Base-by-base conservation (phyloP, 495 filamentous ascomycete genomes). In the Penicilliopsis zonata region DNA sequence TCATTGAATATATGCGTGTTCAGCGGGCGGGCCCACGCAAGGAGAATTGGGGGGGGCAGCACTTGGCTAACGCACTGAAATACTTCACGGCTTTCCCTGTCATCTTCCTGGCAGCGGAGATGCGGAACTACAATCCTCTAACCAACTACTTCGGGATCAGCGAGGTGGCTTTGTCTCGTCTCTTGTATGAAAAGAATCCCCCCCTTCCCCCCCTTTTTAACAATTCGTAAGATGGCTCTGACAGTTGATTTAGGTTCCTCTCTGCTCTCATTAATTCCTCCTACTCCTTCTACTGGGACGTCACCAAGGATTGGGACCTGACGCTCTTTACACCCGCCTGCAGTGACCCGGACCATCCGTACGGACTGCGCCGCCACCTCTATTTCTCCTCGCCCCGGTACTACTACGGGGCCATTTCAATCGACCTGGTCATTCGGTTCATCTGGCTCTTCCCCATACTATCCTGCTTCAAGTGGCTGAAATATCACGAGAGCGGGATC, bases 251-350 rank as follows among this genome's bases (percentile, higher is more conserved):
- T 38, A 75, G 73, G 49, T 57, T 73, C 17, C 45, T 75, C 31
- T 67, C 75, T 28, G 80, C 81, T 16, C 64, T 80, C 19, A 40
- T 90, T 31, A 98, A 96, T 47, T 84, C 80, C 8, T 61, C 77
- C 35, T 98, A 94, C 57, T 86, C 82, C 20, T 95, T 95, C 67
- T 98, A 88, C 65, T 98, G 90, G 90, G 90, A 98, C 50, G 76
- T 96, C 13, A 72, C 84, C 27, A 86, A 83, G 61, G 90, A 98
- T 63, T 98, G 90, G 90, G 90, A 96, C 43, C 65, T 98, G 24
- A 80, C 76, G 0, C 68, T 96, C n/a, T 82, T 96, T 44, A 57
- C 71, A 6, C 34, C 56, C 0, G 42, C 55, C 3, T 51, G 63
- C 14, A 59, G 62, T 20, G 61, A 69, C 18, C 66, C 61, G 5